Evolutionary conservation across 2,329 filamentous ascomycete species (phyloP).

Genomic region (Pseudogymnoascus destructans): DNA sequence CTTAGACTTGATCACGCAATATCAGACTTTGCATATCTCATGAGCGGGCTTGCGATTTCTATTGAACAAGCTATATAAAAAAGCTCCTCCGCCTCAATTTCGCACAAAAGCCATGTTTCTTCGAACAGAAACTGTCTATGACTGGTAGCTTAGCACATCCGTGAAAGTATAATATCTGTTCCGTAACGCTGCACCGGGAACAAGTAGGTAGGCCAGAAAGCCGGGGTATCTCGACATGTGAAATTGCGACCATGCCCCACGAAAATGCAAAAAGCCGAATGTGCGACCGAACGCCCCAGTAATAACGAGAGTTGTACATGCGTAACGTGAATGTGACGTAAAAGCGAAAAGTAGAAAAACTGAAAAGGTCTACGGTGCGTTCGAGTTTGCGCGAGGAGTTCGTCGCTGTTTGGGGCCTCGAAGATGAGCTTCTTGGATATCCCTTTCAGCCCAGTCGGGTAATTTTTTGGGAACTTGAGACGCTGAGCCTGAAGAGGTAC

Average conservation of each 20-base stretch:
- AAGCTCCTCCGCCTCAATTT: background rate
- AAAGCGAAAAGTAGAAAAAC: background rate
- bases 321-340: background rate
- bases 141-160: background rate
- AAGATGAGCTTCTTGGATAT: constrained; percentile 1
- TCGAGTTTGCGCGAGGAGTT: background rate
- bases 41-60: background rate
- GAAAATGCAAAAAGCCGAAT: background rate
- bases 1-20: background rate
- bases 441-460: background rate
- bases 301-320: background rate
- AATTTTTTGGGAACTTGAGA: background rate
- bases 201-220: background rate
- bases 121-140: background rate
- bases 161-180: background rate
- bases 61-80: background rate
- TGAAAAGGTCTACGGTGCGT: background rate
- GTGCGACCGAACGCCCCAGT: background rate
- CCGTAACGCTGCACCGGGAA: background rate
- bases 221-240: background rate
- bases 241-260: background rate
- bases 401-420: background rate
- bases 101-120: background rate
- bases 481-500: background rate
- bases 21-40: background rate